Evolutionary conservation across 371 early-diverging fungal genomes (phyloP).

Genomic region (Batkoa obscura): DNA sequence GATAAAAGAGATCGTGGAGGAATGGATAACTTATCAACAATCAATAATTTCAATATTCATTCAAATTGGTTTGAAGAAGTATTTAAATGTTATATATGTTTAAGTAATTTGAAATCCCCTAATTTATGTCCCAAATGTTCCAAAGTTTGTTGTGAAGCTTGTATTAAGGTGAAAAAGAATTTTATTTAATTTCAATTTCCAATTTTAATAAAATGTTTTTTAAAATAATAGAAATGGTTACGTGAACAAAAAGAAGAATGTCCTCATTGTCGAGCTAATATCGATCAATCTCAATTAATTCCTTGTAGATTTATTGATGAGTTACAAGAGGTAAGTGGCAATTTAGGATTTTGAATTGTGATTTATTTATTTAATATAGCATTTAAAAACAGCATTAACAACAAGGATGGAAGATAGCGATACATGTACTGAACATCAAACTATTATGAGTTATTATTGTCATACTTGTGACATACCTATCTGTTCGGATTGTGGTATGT

Average conservation of each 20-base stretch:
- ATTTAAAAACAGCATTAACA: background rate
- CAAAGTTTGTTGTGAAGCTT: conserved; percentile 6
- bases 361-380: background rate
- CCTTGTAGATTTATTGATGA: conserved; percentile 7
- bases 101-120: background rate
- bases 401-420: background rate
- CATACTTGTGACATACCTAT: conserved; percentile 4
- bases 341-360: background rate
- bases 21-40: no score
- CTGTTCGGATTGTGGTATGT: conserved; percentile 7
- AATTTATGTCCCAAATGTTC: conserved; percentile 6
- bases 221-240: conserved; percentile 5
- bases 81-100: conserved; percentile 5
- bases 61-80: conserved; percentile 8
- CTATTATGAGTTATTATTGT: conserved; percentile 5
- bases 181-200: background rate
- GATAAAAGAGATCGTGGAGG: no score
- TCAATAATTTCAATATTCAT: no score
- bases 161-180: conserved; percentile 2
- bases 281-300: conserved; percentile 1
- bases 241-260: conserved; percentile 6
- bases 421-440: conserved; percentile 1
- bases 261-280: conserved; percentile 7
- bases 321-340: conserved; percentile 1
- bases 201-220: background rate